Evolutionary conservation across 1,284 basidiomycete genomes (phyloP).

Genomic region (Cutaneotrichosporon cavernicola): DNA sequence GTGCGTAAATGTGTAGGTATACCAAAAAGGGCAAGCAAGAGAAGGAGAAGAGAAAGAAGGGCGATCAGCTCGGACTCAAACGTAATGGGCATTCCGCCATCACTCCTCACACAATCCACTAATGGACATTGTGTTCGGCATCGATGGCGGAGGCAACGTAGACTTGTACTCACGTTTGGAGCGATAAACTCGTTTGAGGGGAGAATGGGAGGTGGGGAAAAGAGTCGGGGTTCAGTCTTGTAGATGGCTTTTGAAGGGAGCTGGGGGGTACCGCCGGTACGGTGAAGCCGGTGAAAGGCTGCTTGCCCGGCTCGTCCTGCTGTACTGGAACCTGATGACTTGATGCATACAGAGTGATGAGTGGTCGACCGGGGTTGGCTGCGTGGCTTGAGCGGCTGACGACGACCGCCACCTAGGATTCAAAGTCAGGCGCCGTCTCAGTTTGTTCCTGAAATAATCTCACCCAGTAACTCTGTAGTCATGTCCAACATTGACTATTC

Average conservation of each 20-base stretch:
- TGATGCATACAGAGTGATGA: no score
- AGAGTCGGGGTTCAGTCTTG: neutral
- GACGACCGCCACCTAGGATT: neutral
- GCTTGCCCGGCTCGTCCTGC: no score
- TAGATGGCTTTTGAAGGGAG: neutral
- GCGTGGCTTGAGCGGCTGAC: no score
- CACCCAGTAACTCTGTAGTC: neutral
- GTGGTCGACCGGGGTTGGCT: neutral
- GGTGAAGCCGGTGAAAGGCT: no score
- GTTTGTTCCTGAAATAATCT: neutral
- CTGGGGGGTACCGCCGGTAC: no score
- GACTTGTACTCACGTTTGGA: neutral
- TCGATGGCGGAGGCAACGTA: neutral
- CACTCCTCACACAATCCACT: neutral
- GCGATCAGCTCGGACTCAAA: neutral
- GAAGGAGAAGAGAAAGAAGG: neutral
- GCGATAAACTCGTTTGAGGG: neutral
- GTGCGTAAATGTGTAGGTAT: neutral
- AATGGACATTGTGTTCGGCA: neutral
- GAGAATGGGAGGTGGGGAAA: neutral
- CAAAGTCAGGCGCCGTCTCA: constrained; percentile 2
- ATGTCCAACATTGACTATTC: neutral
- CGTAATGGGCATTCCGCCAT: neutral
- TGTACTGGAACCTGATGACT: no score
- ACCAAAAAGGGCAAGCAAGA: constrained; percentile 1